Conservation (phyloP, 1,284 basidiomycete genomes). For the Xerocomus cyaneibrunnescens region DNA sequence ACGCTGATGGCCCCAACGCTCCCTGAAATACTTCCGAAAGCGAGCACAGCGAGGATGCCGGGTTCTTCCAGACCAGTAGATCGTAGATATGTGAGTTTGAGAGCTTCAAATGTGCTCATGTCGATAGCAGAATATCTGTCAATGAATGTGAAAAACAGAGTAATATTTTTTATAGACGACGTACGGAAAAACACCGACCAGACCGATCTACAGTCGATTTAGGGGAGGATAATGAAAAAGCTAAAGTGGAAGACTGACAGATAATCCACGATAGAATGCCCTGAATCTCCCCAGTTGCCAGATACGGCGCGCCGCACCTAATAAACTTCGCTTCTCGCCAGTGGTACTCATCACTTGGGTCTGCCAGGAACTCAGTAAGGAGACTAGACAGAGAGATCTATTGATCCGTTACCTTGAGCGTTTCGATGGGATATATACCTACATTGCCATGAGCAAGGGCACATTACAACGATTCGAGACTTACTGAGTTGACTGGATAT, state of each 20-base stretch:
- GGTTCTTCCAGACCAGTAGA: constrained; percentile 84
- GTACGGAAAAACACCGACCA: constrained; percentile 88
- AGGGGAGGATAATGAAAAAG: constrained; percentile 13
- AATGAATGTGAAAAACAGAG: constrained; percentile 1
- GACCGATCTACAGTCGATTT: constrained; percentile 63
- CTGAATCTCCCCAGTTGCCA: constrained; percentile 84
- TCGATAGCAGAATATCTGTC: constrained; percentile 84
- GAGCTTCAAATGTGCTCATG: constrained; percentile 93
- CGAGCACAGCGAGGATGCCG: constrained; percentile 76
- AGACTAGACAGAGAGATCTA: constrained; percentile 2
- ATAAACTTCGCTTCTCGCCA: constrained; percentile 58
- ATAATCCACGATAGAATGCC: constrained; percentile 90
- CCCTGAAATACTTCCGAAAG: constrained; percentile 88
- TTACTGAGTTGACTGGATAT: constrained; percentile 89
- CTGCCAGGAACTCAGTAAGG: constrained; percentile 39
- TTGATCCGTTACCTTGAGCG: constrained; percentile 61
- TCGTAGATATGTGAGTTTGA: constrained; percentile 80
- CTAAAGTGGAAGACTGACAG: constrained; percentile 51
- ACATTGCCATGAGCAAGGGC: constrained; percentile 14
- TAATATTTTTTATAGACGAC: constrained; percentile 24
- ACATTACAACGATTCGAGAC: constrained; percentile 26
- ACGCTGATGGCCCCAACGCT: constrained; percentile 91
- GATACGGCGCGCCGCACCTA: constrained; percentile 59
- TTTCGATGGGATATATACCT: constrained; percentile 91
- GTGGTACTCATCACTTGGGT: constrained; percentile 93